Evolutionary conservation across 768 basidiomycete genomes (phyloP).

Genomic region (Tephrocybe rancida): DNA sequence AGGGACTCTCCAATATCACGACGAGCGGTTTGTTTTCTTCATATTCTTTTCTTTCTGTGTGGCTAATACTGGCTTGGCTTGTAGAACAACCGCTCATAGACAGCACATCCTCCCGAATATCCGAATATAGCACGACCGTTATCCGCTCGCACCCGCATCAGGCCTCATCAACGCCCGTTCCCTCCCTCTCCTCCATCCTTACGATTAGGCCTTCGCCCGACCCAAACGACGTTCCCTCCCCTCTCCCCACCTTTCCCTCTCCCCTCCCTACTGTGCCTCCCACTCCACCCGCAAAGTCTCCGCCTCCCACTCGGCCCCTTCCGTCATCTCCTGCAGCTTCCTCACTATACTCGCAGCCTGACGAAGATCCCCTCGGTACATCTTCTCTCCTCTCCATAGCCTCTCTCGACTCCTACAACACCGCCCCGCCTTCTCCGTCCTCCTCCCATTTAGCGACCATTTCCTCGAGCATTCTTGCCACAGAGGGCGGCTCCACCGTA

Average conservation of each 20-base stretch:
- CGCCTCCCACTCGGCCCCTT: constrained; percentile 15
- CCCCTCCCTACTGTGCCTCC: constrained; percentile 19
- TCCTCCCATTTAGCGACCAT: constrained; percentile 35
- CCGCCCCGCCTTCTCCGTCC: constrained; percentile 50
- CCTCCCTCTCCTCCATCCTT: constrained; percentile 71
- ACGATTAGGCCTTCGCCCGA: constrained; percentile 64
- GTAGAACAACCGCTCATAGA: constrained; percentile 53
- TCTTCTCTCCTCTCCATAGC: constrained; percentile 59
- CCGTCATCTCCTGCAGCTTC: neutral
- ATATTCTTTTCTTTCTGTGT: neutral
- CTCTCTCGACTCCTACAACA: constrained; percentile 65
- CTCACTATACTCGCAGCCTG: neutral
- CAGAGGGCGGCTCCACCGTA: constrained; percentile 77
- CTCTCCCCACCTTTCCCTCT: constrained; percentile 35
- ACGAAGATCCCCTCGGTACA: constrained; percentile 39
- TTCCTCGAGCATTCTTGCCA: constrained; percentile 61
- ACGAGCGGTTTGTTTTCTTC: constrained; percentile 38
- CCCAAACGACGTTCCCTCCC: constrained; percentile 46
- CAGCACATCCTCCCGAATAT: constrained; percentile 33
- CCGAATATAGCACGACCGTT: constrained; percentile 74
- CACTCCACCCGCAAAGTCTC: constrained; percentile 21
- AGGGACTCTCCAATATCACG: constrained; percentile 50
- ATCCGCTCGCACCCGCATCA: constrained; percentile 51
- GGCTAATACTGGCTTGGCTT: no score
- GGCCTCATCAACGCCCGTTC: constrained; percentile 41